These are phyloP conservation scores for Bruguiera hainesii DNA, from an alignment of 441 rosid genomes.

Conservation along the genomic window DNA sequence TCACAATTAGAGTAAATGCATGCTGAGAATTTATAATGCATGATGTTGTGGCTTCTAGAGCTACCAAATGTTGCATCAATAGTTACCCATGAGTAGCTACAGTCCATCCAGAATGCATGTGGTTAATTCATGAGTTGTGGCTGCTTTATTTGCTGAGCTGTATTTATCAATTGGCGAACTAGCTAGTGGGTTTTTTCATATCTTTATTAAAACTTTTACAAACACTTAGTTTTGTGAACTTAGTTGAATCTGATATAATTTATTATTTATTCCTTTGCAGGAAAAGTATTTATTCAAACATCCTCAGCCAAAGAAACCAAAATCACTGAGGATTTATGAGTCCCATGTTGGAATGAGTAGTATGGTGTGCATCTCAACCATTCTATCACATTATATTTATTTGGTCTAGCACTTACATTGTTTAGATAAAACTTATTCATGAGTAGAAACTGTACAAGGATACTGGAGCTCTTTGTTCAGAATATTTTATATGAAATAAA, in stretches of 20 bases:
- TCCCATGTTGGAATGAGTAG: conserved; percentile 99
- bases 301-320: conserved; percentile 84
- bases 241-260: neutral
- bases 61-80: too few species aligned
- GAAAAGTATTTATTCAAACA: conserved; percentile 78
- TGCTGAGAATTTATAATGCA: too few species aligned
- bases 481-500: neutral
- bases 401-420: neutral
- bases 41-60: too few species aligned
- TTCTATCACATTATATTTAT: conserved; percentile 17
- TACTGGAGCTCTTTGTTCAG: neutral
- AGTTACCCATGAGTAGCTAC: neutral
- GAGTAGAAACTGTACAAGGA: neutral
- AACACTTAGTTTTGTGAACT: neutral
- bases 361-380: conserved; percentile 50
- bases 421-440: neutral
- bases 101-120: neutral
- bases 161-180: conserved; percentile 1
- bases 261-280: conserved; percentile 40
- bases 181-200: neutral
- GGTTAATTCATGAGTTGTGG: neutral
- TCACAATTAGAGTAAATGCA: too few species aligned
- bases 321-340: conserved; percentile 91
- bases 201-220: conserved; percentile 6
- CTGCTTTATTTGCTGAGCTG: neutral